Evolutionary conservation across 805 yeast genomes (phyloP).

Genomic region (Wickerhamiella slavikovae): DNA sequence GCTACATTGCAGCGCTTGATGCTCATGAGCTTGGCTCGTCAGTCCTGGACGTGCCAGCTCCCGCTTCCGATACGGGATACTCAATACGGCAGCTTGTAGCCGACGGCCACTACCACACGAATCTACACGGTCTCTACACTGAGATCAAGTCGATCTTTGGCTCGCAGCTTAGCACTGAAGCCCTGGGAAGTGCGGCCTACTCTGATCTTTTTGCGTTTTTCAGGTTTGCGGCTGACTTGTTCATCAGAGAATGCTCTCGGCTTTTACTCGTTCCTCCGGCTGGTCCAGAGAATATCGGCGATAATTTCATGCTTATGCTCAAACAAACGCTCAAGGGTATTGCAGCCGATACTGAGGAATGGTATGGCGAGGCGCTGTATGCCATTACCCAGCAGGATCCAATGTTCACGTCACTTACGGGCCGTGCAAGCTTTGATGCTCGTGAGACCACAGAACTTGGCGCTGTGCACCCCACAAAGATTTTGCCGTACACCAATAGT

Average conservation of each 20-base stretch:
- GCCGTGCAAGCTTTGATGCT: conserved; percentile 54
- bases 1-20: conserved; percentile 2
- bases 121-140: conserved; percentile 2
- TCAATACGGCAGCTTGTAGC: conserved; percentile 1
- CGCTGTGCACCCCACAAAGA: conserved; percentile 43
- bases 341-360: conserved; percentile 47
- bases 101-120: background rate
- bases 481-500: conserved; percentile 33
- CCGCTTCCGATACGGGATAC: background rate
- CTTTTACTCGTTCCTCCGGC: conserved; percentile 9
- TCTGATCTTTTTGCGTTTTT: conserved; percentile 12
- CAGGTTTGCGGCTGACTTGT: conserved; percentile 15
- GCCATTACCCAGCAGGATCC: conserved; percentile 48
- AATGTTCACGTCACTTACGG: conserved; percentile 52
- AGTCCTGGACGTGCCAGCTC: conserved; percentile 2
- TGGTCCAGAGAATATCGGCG: conserved; percentile 7
- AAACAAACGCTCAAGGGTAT: conserved; percentile 13
- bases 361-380: conserved; percentile 71
- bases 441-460: conserved; percentile 50
- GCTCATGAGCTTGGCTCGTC: conserved; percentile 2
- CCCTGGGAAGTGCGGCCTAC: conserved; percentile 14
- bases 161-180: conserved; percentile 1
- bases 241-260: conserved; percentile 17
- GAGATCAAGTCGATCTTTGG: conserved; percentile 3
- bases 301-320: conserved; percentile 8